Percentiles rank a stretch among this genome's conserved stretches.
Conservation (phyloP, 2,329 filamentous ascomycete species). For the Didymella glomerata region DNA sequence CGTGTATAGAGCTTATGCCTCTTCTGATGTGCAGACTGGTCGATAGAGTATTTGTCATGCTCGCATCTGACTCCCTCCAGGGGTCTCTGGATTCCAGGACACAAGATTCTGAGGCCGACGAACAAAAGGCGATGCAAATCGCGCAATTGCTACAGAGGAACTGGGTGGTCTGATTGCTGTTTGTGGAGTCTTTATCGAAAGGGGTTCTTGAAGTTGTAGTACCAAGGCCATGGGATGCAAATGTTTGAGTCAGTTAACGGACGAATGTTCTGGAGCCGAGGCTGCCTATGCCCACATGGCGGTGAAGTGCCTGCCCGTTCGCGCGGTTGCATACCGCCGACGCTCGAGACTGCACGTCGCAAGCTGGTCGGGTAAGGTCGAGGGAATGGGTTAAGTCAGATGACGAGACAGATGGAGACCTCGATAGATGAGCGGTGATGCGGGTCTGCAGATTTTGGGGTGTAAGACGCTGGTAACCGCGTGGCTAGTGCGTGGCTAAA, state of each 20-base stretch:
- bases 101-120: background rate
- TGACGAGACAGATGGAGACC: background rate
- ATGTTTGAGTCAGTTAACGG: conserved; percentile 5
- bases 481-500: background rate
- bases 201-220: conserved; percentile 8
- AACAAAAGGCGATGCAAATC: background rate
- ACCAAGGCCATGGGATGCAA: background rate
- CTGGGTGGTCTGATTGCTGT: conserved; percentile 27
- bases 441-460: background rate
- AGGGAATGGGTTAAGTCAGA: background rate
- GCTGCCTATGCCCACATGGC: background rate
- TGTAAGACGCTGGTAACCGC: background rate
- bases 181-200: conserved; percentile 23
- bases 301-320: background rate
- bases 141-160: conserved; percentile 22
- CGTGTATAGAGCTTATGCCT: too few species aligned
- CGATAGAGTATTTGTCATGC: conserved; percentile 17
- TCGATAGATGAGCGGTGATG: background rate
- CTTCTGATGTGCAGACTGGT: too few species aligned
- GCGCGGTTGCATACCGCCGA: background rate
- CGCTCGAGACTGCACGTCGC: background rate
- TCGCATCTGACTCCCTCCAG: too few species aligned
- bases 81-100: too few species aligned
- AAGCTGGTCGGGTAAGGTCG: background rate
- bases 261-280: background rate